phyloP scores from a whole-genome alignment of 441 rosid species.

The Geranium incanum region DNA sequence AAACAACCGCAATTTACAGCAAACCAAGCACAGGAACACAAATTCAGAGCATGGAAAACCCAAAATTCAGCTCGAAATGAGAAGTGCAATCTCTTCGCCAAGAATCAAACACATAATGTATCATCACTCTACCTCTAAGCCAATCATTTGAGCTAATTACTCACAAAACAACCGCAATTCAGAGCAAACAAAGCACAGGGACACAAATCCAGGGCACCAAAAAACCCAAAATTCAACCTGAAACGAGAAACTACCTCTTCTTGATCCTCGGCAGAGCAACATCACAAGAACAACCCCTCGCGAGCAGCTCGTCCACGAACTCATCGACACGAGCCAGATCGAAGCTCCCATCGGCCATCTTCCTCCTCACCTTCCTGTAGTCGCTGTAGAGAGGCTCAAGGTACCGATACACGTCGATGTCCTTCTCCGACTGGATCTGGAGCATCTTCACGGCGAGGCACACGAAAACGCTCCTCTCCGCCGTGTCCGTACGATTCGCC shows the following conservation, averaged over 20 bases:
- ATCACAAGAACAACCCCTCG: conserved; percentile 78
- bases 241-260: conserved; percentile 43
- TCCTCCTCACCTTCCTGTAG: conserved; percentile 64
- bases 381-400: conserved; percentile 91
- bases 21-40: neutral
- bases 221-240: neutral
- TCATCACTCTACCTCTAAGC: no score
- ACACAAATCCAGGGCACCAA: no score
- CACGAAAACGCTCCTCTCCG: conserved; percentile 80
- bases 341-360: conserved; percentile 56
- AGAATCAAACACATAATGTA: neutral
- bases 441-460: conserved; percentile 87
- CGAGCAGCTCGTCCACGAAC: conserved; percentile 72
- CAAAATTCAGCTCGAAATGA: neutral
- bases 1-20: neutral
- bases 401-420: conserved; percentile 79
- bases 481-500: conserved; percentile 91
- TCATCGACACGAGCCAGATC: conserved; percentile 72
- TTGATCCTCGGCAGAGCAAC: conserved; percentile 81
- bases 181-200: no score
- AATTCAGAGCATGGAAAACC: neutral
- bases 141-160: no score
- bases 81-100: neutral
- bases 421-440: conserved; percentile 94
- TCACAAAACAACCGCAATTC: no score